Conservation (phyloP, 768 basidiomycete species). For the Lanmaoa pseudosensibilis region DNA sequence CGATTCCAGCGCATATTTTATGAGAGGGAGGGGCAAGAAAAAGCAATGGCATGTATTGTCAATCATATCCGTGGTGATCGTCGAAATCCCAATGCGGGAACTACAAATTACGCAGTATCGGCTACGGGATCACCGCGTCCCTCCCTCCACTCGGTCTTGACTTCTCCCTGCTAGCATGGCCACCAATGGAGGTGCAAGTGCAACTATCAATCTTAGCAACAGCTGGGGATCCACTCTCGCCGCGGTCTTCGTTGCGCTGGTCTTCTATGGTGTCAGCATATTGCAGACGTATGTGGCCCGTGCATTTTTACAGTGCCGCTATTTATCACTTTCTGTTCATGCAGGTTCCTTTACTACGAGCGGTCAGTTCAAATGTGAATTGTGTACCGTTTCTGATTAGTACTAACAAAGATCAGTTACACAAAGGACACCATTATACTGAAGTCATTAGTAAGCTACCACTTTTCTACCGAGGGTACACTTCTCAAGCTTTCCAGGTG, state of each 20-base stretch:
- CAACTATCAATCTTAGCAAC: slow-evolving; percentile 5
- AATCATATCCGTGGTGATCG: slow-evolving; percentile 11
- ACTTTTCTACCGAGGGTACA: neutral
- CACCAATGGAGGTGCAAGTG: slow-evolving; percentile 1
- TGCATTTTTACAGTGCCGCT: neutral
- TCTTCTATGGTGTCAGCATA: slow-evolving; percentile 28
- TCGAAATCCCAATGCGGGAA: neutral
- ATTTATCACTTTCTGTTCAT: neutral
- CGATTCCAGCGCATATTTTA: neutral
- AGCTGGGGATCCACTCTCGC: slow-evolving; percentile 29
- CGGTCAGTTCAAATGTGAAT: slow-evolving; percentile 13
- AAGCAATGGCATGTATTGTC: neutral
- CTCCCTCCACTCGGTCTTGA: neutral
- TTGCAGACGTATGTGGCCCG: slow-evolving; percentile 22
- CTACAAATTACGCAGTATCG: slow-evolving; percentile 9
- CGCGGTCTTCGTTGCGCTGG: slow-evolving; percentile 17
- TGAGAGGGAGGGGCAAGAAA: neutral
- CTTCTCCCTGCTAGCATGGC: slow-evolving; percentile 11
- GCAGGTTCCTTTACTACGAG: slow-evolving; percentile 28
- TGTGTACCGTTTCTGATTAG: neutral
- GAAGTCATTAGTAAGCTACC: slow-evolving; percentile 15
- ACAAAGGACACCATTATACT: slow-evolving; percentile 13
- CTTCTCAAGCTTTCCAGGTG: slow-evolving; percentile 12
- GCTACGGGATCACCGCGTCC: neutral
- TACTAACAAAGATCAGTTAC: slow-evolving; percentile 12